Evolutionary conservation across 2,329 filamentous ascomycete species (phyloP).

Genomic region (Berkeleyomyces basicola): DNA sequence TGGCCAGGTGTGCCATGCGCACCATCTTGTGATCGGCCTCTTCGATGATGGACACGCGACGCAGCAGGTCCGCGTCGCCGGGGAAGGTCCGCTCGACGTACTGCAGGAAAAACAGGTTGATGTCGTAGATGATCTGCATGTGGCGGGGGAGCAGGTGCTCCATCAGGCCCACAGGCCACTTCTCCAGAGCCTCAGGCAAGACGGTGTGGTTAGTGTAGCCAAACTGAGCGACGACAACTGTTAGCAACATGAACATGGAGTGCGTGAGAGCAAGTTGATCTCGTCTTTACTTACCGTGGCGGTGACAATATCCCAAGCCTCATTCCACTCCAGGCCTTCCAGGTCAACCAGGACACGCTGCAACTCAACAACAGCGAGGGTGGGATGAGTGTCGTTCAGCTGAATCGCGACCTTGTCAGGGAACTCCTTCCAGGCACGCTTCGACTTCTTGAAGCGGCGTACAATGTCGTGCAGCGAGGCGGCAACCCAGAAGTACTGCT

Average conservation of each 20-base stretch:
- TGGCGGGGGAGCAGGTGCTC: conserved; percentile 89
- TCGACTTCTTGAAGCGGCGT: conserved; percentile 93
- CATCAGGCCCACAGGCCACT: conserved; percentile 88
- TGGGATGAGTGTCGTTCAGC: conserved; percentile 94
- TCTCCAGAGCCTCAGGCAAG: conserved; percentile 89
- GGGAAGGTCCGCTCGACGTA: conserved; percentile 81
- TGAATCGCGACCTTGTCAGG: conserved; percentile 92
- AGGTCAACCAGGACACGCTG: conserved; percentile 81
- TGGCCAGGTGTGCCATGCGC: conserved; percentile 86
- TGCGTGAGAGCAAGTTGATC: background rate
- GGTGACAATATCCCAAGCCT: conserved; percentile 70
- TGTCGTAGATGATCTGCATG: conserved; percentile 94
- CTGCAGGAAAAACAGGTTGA: conserved; percentile 90
- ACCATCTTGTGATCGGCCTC: conserved; percentile 96
- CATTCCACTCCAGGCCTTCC: conserved; percentile 85
- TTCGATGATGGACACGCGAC: conserved; percentile 89
- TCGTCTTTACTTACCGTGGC: conserved; percentile 36
- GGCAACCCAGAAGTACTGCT: conserved; percentile 99
- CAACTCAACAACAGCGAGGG: conserved; percentile 86
- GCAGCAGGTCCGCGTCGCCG: conserved; percentile 69
- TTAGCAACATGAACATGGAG: conserved; percentile 11
- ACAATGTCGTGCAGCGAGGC: conserved; percentile 94
- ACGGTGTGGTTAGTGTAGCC: conserved; percentile 99
- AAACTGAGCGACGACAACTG: conserved; percentile 33
- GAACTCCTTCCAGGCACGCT: conserved; percentile 81